Percentiles rank a stretch among this genome's conserved stretches.
Conservation (phyloP, 306 rosid species). For the Alnus rubra region DNA sequence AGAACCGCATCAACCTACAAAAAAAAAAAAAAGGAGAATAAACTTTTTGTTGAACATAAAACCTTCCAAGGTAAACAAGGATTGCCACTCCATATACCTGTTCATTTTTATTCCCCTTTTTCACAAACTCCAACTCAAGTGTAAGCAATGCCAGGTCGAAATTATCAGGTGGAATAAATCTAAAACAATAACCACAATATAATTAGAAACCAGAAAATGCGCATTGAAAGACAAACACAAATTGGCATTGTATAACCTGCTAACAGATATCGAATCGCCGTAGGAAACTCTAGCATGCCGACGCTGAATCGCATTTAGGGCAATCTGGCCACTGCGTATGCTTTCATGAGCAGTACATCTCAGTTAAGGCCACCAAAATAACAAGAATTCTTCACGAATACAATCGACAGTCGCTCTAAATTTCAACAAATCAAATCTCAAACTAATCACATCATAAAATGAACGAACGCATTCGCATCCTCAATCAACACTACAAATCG, state of each 20-base stretch:
- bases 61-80: conserved; percentile 3
- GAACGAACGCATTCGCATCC: no score
- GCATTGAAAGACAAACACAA: conserved; percentile 12
- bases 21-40: conserved; percentile 8
- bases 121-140: conserved; percentile 85
- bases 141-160: conserved; percentile 74
- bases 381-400: not conserved
- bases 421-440: not conserved
- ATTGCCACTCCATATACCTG: conserved; percentile 51
- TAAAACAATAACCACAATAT: conserved; percentile 30
- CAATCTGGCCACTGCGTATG: conserved; percentile 63
- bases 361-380: conserved; percentile 58
- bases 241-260: conserved; percentile 43
- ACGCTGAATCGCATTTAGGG: conserved; percentile 85
- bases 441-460: not conserved
- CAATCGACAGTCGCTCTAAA: conserved; percentile 12
- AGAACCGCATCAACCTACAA: conserved; percentile 85
- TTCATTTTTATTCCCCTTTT: conserved; percentile 69
- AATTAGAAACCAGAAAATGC: conserved; percentile 15
- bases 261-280: conserved; percentile 55
- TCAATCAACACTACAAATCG: not conserved
- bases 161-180: conserved; percentile 82
- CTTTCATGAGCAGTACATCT: conserved; percentile 65
- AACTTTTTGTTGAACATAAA: not conserved
- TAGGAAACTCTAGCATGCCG: conserved; percentile 75